These are phyloP conservation scores for Tolypocladium paradoxum DNA, from an alignment of 2,329 filamentous ascomycete genomes.

Conservation along the genomic window DNA sequence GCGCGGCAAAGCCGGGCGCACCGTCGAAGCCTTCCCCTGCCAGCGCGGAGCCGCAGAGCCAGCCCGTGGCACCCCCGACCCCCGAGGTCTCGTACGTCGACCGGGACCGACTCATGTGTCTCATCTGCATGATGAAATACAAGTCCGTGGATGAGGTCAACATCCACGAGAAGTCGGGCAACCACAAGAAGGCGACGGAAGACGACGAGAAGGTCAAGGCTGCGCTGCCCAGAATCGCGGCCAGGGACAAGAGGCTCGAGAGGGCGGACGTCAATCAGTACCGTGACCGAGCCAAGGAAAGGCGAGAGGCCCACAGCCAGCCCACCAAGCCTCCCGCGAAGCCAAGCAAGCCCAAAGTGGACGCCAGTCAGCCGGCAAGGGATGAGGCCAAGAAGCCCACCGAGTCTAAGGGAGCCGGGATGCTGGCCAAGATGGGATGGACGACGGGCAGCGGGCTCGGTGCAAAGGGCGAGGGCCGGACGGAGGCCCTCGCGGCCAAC, in stretches of 20 bases:
- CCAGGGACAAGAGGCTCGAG: slow-evolving; percentile 24
- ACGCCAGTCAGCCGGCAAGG: slow-evolving; percentile 8
- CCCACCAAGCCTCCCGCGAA: slow-evolving; percentile 38
- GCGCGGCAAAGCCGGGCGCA: slow-evolving; percentile 9
- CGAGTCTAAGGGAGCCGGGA: slow-evolving; percentile 51
- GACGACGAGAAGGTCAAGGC: slow-evolving; percentile 37
- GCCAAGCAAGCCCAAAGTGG: slow-evolving; percentile 25
- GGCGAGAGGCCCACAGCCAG: slow-evolving; percentile 51
- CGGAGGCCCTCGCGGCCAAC: slow-evolving; percentile 51
- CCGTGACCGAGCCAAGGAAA: slow-evolving; percentile 58
- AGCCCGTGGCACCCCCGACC: background rate
- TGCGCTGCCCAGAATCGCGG: slow-evolving; percentile 28
- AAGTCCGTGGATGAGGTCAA: slow-evolving; percentile 30
- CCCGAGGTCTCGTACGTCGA: slow-evolving; percentile 45
- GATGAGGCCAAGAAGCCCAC: slow-evolving; percentile 10
- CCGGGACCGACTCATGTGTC: slow-evolving; percentile 33
- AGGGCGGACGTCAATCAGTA: slow-evolving; percentile 32
- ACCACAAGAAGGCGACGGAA: slow-evolving; percentile 29
- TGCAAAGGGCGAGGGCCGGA: slow-evolving; percentile 50
- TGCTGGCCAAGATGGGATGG: slow-evolving; percentile 68
- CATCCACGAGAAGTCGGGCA: slow-evolving; percentile 30
- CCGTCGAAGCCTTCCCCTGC: slow-evolving; percentile 2
- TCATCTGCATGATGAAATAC: slow-evolving; percentile 36
- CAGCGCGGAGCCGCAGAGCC: slow-evolving; percentile 4
- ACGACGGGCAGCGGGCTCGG: slow-evolving; percentile 54